Evolutionary conservation across 2,329 filamentous ascomycete genomes (phyloP), one percentile per base, ranked within the genome.

Genomic region (Aspergillus quadricinctus): DNA sequence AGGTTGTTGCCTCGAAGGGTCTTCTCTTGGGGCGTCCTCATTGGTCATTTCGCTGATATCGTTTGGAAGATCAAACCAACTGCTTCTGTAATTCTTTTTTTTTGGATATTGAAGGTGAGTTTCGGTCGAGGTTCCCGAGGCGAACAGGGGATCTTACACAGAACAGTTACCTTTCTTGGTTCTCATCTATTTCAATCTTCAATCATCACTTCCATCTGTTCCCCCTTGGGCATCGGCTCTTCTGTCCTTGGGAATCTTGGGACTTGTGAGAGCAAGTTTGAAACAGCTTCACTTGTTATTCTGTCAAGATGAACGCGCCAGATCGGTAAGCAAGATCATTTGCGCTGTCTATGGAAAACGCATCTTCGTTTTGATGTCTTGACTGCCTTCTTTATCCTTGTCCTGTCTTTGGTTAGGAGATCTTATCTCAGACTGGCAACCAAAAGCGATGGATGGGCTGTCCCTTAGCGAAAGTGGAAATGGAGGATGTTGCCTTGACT

Each of bases 251-350:
- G 46, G 40, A 46, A 54, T 49, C 41, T 37, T 17, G 31, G 14
- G 14, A 7, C 31, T 37, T 17, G 14, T 37, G 31, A 7, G 31
- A 37, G 14, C 31, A 37, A 37, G 31, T 37, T 8, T 17, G 31
- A 37, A 17, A 37, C 14, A 17, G 31, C 31, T 37, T 37, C 14
- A 37, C 14, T 37, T 37, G 31, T 37, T 14, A 37, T 37, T 37
- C 21, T 7, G 10, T 25, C 43, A 46, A 46, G n/a, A 46, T 46
- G 43, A 46, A 46, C 10, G 50, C 50, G 9, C 50, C 50, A 17
- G 50, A 52, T 43, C 50, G 50, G 43, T 46, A 46, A 46, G 50
- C 43, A 45, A 52, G 21, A 46, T 29, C 9, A n/a, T 3, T n/a
- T 46, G 5, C 31, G 17, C 31, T 37, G 14, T 37, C 31, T 37